Evolutionary conservation across 1,284 basidiomycete species (phyloP).

Genomic region (Cryptococcus sp.): DNA sequence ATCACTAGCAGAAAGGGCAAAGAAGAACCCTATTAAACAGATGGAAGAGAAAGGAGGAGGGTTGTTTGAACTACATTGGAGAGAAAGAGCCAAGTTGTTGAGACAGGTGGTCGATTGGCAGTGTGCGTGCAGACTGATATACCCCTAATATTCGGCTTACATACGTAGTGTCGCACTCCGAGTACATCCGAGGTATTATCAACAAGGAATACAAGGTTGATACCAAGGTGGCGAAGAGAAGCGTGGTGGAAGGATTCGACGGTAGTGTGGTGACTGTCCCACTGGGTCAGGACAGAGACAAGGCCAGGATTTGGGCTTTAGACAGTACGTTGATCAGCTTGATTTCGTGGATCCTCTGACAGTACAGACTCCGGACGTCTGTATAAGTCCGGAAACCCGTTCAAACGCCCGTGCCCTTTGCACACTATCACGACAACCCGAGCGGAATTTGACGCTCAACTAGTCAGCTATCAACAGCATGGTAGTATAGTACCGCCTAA

Average conservation of each 20-base stretch:
- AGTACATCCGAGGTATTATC: conserved; percentile 32
- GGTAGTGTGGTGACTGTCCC: conserved; percentile 24
- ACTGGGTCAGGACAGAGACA: conserved; percentile 36
- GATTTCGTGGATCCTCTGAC: not conserved
- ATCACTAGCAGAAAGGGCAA: conserved; percentile 15
- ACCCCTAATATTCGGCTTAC: not conserved
- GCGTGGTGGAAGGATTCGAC: conserved; percentile 10
- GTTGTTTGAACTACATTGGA: conserved; percentile 41
- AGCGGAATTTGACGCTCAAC: conserved; percentile 23
- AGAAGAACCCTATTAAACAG: conserved; percentile 31
- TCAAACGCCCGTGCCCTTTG: conserved; percentile 44
- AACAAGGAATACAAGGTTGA: conserved; percentile 27
- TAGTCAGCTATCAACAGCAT: conserved; percentile 18
- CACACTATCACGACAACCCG: conserved; percentile 23
- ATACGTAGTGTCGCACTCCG: conserved; percentile 32
- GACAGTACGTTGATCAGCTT: conserved; percentile 30
- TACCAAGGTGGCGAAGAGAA: conserved; percentile 16
- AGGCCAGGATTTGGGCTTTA: conserved; percentile 43
- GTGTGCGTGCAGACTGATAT: conserved; percentile 17
- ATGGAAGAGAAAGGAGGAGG: conserved; percentile 30
- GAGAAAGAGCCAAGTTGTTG: conserved; percentile 33
- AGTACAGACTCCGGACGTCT: conserved; percentile 34
- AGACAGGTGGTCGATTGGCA: conserved; percentile 48
- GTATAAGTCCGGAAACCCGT: conserved; percentile 45
- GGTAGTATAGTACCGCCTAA: conserved; percentile 9